Evolutionary conservation across 305 asterid species (phyloP).

Genomic region (Withania somnifera): DNA sequence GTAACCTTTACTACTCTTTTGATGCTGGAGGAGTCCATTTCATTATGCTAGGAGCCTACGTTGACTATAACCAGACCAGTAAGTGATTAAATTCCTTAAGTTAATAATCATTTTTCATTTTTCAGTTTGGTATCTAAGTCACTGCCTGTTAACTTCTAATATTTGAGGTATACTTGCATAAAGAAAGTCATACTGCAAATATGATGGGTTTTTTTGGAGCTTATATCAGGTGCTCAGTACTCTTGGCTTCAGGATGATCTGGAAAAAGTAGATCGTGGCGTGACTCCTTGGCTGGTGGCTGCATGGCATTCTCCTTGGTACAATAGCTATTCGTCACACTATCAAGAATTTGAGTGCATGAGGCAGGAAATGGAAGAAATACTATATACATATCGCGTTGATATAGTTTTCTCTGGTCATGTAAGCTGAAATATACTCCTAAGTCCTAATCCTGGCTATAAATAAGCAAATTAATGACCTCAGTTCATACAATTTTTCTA

Average conservation of each 20-base stretch:
- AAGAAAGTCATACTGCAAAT: background rate
- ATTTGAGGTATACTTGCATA: background rate
- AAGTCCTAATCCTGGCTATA: background rate
- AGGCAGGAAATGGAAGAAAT: slow-evolving; percentile 66
- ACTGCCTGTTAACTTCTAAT: background rate
- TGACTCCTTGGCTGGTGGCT: slow-evolving; percentile 73
- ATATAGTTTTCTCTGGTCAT: slow-evolving; percentile 74
- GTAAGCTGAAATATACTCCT: slow-evolving; percentile 29
- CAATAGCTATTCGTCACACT: slow-evolving; percentile 78
- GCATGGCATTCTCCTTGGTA: slow-evolving; percentile 93
- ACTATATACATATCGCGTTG: slow-evolving; percentile 45
- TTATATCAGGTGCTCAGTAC: slow-evolving; percentile 51
- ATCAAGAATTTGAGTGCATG: slow-evolving; percentile 89
- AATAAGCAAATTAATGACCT: background rate
- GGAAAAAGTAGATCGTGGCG: slow-evolving; percentile 30
- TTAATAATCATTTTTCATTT: background rate
- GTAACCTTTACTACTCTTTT: slow-evolving; percentile 66
- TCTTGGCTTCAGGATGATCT: slow-evolving; percentile 64
- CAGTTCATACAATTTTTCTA: background rate
- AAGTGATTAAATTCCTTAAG: background rate
- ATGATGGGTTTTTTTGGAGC: background rate
- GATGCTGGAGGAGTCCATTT: slow-evolving; percentile 71
- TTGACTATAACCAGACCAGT: slow-evolving; percentile 64
- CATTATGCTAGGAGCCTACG: slow-evolving; percentile 73
- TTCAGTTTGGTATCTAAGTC: background rate